Conservation (phyloP, 345 rosid species). For the sweet orange (Citrus sinensis) region DNA sequence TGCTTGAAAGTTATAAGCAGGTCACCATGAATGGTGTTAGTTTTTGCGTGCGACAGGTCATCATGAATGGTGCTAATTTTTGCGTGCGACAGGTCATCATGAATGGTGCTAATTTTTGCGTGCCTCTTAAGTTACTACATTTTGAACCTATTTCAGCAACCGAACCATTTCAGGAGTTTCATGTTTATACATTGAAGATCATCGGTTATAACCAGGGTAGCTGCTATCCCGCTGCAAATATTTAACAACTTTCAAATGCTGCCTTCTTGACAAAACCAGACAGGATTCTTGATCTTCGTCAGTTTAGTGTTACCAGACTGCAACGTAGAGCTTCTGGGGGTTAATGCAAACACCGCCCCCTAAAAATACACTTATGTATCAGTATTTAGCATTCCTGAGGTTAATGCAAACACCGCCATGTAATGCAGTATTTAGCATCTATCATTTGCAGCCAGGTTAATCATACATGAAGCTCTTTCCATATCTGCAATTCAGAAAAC, state of each 20-base stretch:
- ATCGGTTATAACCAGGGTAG: neutral
- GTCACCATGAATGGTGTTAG: neutral
- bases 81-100: neutral
- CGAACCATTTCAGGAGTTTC: too few species aligned
- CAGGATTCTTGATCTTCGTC: neutral
- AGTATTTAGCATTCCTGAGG: too few species aligned
- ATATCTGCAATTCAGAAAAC: too few species aligned
- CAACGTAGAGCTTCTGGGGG: too few species aligned
- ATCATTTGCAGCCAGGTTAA: too few species aligned
- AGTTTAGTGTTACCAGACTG: too few species aligned
- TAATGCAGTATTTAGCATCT: too few species aligned
- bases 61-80: neutral
- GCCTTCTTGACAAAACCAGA: neutral
- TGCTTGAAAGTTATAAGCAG: neutral
- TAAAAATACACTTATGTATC: too few species aligned
- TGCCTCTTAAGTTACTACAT: neutral
- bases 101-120: neutral
- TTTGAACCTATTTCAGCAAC: neutral
- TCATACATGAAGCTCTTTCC: too few species aligned
- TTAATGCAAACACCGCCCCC: too few species aligned
- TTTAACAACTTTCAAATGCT: neutral
- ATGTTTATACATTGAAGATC: neutral
- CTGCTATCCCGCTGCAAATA: neutral
- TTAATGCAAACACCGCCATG: too few species aligned
- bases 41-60: neutral